Base-by-base conservation (phyloP, 2,329 filamentous ascomycete genomes). In the Remersonia thermophila region DNA sequence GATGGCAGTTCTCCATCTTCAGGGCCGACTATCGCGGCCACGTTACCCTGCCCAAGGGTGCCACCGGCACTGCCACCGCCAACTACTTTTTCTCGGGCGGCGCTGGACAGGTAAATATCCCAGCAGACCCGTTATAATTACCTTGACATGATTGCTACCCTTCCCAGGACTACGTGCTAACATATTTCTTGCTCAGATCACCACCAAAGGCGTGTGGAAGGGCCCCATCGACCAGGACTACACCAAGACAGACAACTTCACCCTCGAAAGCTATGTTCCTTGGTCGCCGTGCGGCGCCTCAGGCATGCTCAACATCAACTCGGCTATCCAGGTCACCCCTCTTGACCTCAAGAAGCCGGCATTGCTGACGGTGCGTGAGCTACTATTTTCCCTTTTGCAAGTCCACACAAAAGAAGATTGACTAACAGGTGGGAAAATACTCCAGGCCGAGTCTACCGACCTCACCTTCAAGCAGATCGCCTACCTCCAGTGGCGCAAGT, bases 51-150 rank as follows among this genome's bases (percentile, higher is more conserved):
- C 57, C 66, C 26, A 51, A 54, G 43, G 64, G 62, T 20, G 58
- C 68, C 33, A 61, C 52, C 4, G 67, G 65, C 33, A 60, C 57
- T 14, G 59, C 66, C 46, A 66, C 66, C 55, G 65, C 66, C 11
- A 69, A 62, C 25, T 71, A 71, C 55, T 71, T 69, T 54, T 71
- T 70, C 55, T 66, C 65, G 32, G 66, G 67, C 27, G 45, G 50
- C 13, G 51, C 57, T 32, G 53, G 47, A 25, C 62, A 65, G 57
- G 62, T 59, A 53, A 39, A 47, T 25, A 5, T 3, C 15, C 3
- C 23, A 13, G 9, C 20, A 23, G 9, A 23, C 20, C 20, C 20
- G n/a, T n/a, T n/a, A n/a, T n/a, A n/a, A n/a, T n/a, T n/a, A n/a
- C n/a, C n/a, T n/a, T n/a, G n/a, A n/a, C n/a, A n/a, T n/a, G n/a